Percentiles rank a stretch among this genome's conserved stretches.
Conservation (phyloP, 2,329 filamentous ascomycete species). For the Stachybotrys chlorohalonatus region DNA sequence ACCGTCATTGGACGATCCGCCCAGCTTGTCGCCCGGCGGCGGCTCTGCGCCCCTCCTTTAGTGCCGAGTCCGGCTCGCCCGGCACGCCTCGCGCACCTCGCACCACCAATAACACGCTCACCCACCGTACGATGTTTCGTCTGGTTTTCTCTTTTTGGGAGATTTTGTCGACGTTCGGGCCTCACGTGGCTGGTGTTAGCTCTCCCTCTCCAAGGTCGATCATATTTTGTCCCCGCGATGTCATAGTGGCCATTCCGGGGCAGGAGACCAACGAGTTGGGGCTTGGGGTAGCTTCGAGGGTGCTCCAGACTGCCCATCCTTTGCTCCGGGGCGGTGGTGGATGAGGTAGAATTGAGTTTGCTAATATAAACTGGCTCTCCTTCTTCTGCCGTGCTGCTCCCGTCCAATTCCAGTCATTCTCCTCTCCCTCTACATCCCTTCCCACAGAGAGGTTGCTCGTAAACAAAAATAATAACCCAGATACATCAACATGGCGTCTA, state of each 20-base stretch:
- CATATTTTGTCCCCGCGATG: neutral
- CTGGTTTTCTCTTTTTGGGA: neutral
- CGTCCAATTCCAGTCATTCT: too few relatives aligned
- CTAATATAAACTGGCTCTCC: too few relatives aligned
- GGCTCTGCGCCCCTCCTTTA: neutral
- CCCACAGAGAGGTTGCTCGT: too few relatives aligned
- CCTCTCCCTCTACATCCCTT: too few relatives aligned
- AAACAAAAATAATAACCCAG: neutral
- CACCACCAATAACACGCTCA: neutral
- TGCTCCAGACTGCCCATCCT: too few relatives aligned
- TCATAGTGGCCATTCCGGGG: neutral
- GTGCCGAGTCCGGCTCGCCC: neutral
- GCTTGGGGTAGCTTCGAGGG: neutral
- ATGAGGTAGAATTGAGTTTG: too few relatives aligned
- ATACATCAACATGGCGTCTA: conserved; percentile 2
- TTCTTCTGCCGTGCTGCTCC: too few relatives aligned
- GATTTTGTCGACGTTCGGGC: neutral
- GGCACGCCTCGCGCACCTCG: neutral
- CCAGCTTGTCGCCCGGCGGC: neutral
- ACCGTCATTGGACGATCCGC: neutral
- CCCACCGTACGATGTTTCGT: neutral
- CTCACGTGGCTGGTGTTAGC: neutral
- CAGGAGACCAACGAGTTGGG: neutral
- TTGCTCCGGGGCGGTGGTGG: too few relatives aligned
- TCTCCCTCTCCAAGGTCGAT: neutral